phyloP scores from a whole-genome alignment of 2,329 filamentous ascomycete genomes.

The Claviceps citrina region DNA sequence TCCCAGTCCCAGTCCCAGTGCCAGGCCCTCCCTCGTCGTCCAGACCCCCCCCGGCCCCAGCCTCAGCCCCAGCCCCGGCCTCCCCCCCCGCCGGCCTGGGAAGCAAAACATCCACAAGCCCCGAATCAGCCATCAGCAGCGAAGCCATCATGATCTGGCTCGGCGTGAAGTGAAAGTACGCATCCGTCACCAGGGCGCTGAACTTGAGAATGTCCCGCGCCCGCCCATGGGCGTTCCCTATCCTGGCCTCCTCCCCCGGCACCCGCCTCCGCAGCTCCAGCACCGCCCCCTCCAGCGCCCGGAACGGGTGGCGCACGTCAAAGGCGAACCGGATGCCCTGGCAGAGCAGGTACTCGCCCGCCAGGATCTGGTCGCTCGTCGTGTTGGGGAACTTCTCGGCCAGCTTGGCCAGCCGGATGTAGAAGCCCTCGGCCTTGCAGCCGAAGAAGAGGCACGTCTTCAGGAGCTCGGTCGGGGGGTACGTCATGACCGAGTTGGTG shows the following conservation, averaged over 20 bases:
- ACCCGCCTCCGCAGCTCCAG: constrained; percentile 63
- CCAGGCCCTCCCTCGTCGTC: no score
- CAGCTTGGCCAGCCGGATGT: constrained; percentile 50
- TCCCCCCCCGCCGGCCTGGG: constrained; percentile 19
- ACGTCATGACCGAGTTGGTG: constrained; percentile 91
- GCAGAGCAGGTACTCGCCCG: constrained; percentile 82
- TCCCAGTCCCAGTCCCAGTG: neutral
- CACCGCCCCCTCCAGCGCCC: constrained; percentile 70
- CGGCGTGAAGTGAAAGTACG: constrained; percentile 92
- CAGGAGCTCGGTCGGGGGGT: constrained; percentile 77
- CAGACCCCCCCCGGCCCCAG: no score
- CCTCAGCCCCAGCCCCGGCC: neutral
- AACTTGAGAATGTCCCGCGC: constrained; percentile 62
- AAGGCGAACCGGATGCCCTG: constrained; percentile 89
- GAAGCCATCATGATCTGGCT: constrained; percentile 86
- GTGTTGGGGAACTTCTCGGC: constrained; percentile 54
- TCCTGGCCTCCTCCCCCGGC: constrained; percentile 39
- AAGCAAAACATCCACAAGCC: constrained; percentile 37
- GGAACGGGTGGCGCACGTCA: constrained; percentile 80
- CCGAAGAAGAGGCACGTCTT: constrained; percentile 86
- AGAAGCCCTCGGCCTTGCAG: constrained; percentile 79
- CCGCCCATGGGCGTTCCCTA: constrained; percentile 50
- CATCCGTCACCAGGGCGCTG: constrained; percentile 75
- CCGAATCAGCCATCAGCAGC: constrained; percentile 57
- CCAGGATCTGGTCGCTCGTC: constrained; percentile 67